Percentiles rank a stretch among this genome's conserved stretches.
phyloP scores from a whole-genome alignment of 2,329 filamentous ascomycete genomes.

The Aspergillus uvarum region DNA sequence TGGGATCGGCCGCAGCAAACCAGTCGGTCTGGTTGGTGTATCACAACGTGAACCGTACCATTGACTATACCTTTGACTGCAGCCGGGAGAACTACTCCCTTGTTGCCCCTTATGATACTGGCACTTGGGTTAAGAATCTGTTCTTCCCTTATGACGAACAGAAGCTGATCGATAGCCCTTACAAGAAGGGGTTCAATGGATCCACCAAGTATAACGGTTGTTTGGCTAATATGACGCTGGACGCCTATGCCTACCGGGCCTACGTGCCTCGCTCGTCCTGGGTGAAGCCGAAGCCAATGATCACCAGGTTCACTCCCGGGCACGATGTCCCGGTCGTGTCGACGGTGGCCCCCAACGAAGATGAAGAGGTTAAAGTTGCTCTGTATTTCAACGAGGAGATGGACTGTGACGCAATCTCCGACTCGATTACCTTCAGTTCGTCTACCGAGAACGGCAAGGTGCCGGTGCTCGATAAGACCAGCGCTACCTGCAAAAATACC shows the following conservation, averaged over 20 bases:
- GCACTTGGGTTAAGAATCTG: constrained; percentile 60
- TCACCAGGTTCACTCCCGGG: constrained; percentile 60
- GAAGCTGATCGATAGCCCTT: constrained; percentile 47
- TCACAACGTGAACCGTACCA: constrained; percentile 46
- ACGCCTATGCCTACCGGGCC: constrained; percentile 57
- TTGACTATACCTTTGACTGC: constrained; percentile 59
- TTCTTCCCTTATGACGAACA: constrained; percentile 61
- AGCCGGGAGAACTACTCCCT: constrained; percentile 46
- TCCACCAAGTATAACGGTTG: constrained; percentile 55
- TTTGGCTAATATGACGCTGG: constrained; percentile 51
- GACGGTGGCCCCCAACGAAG: constrained; percentile 36
- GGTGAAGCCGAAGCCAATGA: constrained; percentile 52
- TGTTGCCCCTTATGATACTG: constrained; percentile 55
- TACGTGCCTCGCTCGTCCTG: constrained; percentile 56
- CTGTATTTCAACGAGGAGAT: constrained; percentile 60
- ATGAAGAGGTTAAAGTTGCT: constrained; percentile 50
- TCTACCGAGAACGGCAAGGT: constrained; percentile 48
- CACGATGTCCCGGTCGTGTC: constrained; percentile 59
- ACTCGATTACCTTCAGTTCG: constrained; percentile 53
- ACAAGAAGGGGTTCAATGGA: constrained; percentile 48
- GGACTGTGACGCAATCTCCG: constrained; percentile 55
- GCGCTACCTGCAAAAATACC: constrained; percentile 47
- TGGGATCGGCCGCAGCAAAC: constrained; percentile 44
- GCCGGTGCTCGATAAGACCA: constrained; percentile 45
- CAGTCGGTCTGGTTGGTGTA: constrained; percentile 47